These are phyloP conservation scores for Didymella sp. DNA, from an alignment of 2,329 filamentous ascomycete genomes.

Conservation along the genomic window DNA sequence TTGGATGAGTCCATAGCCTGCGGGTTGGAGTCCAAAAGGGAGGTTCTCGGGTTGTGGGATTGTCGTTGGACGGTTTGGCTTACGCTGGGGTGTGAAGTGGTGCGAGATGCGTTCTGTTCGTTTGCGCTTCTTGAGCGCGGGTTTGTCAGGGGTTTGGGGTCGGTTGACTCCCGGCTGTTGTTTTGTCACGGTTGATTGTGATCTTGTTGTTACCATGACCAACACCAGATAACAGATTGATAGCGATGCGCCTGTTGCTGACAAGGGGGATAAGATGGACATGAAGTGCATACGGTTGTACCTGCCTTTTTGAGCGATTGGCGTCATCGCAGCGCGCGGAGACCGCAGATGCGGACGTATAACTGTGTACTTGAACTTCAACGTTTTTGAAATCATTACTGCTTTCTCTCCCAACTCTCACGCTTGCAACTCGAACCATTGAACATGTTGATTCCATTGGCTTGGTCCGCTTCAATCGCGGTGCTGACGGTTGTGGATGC, in stretches of 20 bases:
- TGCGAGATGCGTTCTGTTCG: slow-evolving; percentile 3
- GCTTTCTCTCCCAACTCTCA: not conserved
- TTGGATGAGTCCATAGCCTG: slow-evolving; percentile 79
- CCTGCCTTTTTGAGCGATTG: slow-evolving; percentile 7
- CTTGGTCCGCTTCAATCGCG: not conserved
- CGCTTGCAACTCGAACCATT: not conserved
- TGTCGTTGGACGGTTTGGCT: slow-evolving; percentile 19
- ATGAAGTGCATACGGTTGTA: slow-evolving; percentile 7
- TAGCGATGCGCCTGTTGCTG: slow-evolving; percentile 1
- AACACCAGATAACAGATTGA: not conserved
- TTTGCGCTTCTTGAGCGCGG: slow-evolving; percentile 4
- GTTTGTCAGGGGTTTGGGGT: not conserved
- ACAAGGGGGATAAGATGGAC: not conserved
- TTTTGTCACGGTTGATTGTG: slow-evolving; percentile 1
- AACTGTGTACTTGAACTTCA: not conserved
- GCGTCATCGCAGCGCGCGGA: slow-evolving; percentile 10
- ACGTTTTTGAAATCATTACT: too few species aligned
- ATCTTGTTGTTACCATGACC: slow-evolving; percentile 17
- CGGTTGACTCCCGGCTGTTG: not conserved
- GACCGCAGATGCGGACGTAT: not conserved
- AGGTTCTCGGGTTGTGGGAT: slow-evolving; percentile 30
- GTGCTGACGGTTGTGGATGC: slow-evolving; percentile 16
- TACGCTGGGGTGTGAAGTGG: slow-evolving; percentile 21
- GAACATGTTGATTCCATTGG: not conserved
- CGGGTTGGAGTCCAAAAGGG: slow-evolving; percentile 31